These are phyloP conservation scores for Plasmodium ovale DNA, from an alignment of 169 alveolate genomes.

Conservation along the genomic window DNA sequence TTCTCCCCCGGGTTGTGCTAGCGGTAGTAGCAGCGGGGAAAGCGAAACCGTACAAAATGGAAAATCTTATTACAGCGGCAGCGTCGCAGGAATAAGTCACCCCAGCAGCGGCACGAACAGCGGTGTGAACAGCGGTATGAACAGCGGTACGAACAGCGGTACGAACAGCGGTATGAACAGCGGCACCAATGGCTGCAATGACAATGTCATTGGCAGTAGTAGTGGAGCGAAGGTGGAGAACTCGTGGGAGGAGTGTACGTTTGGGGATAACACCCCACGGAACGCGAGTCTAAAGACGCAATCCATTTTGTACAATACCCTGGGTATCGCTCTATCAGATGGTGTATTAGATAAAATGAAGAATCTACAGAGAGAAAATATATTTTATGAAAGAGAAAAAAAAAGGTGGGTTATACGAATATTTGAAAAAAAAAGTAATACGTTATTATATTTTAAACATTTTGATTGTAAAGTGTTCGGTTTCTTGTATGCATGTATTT, in stretches of 20 bases:
- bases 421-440: slow-evolving; percentile 34
- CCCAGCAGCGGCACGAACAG: background rate
- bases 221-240: background rate
- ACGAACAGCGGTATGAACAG: background rate
- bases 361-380: slow-evolving; percentile 52
- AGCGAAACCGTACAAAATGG: background rate
- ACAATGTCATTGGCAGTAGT: background rate
- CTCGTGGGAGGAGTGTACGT: too few relatives aligned
- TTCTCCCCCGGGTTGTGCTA: background rate
- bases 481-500: slow-evolving; percentile 64
- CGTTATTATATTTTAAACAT: slow-evolving; percentile 51
- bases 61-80: background rate
- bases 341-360: slow-evolving; percentile 28
- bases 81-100: background rate
- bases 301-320: slow-evolving; percentile 8
- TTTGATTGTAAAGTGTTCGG: slow-evolving; percentile 75
- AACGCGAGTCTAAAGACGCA: slow-evolving; percentile 9
- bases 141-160: background rate
- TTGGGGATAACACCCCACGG: background rate
- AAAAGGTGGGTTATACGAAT: slow-evolving; percentile 72
- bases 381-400: slow-evolving; percentile 60
- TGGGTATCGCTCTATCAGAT: slow-evolving; percentile 37
- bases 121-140: background rate
- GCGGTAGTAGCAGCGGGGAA: background rate
- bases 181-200: too few relatives aligned